Base-by-base conservation (phyloP, 495 filamentous ascomycete species). In the Aspergillus biplanus region DNA sequence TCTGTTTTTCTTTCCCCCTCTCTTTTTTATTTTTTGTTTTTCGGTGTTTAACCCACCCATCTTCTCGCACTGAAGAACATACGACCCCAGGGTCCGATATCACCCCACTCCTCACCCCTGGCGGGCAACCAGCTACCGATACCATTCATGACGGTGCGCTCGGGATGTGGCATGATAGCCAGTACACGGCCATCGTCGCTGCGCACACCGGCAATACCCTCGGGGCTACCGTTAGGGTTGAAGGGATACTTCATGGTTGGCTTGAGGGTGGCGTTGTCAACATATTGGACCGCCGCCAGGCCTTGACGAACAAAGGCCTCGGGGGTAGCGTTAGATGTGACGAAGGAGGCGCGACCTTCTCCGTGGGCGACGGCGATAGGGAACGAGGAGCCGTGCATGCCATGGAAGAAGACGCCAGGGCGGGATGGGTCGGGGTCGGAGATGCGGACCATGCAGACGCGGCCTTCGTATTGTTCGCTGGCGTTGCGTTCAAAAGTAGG, bases 101-200 rank as follows among this genome's bases (percentile, higher is more conserved):
- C 90, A 34, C 91, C 92, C 88, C 91, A 92, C 65, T 90, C 82
- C 66, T 86, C 86, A 21, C 86, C 76, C 70, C 85, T 80, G 33
- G 80, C 73, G 11, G 92, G 90, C 53, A 90, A 71, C 68, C 87
- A 97, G 71, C 91, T 93, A 35, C 83, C 89, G 65, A 93, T 88
- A 65, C 92, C 90, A 63, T 83, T 87, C 79, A 97, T 75, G 35
- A 97, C 85, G n/a, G 93, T 96, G 6, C 94, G 85, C 78, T 98
- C 94, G 8, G 93, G 93, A 78, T 97, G 94, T 67, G 95, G 95
- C 94, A 98, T 98, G 80, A 97, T 87, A 9, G 92, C 93, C 68
- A 98, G 69, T 0, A 97, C 92, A 63, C 95, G 86, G 2, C 95
- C 95, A 71, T 97, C 89, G 56, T 77, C 80, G 67, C 85, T 94